Conservation (phyloP, 2,329 filamentous ascomycete species). For the Hymenoscyphus infarciens region DNA sequence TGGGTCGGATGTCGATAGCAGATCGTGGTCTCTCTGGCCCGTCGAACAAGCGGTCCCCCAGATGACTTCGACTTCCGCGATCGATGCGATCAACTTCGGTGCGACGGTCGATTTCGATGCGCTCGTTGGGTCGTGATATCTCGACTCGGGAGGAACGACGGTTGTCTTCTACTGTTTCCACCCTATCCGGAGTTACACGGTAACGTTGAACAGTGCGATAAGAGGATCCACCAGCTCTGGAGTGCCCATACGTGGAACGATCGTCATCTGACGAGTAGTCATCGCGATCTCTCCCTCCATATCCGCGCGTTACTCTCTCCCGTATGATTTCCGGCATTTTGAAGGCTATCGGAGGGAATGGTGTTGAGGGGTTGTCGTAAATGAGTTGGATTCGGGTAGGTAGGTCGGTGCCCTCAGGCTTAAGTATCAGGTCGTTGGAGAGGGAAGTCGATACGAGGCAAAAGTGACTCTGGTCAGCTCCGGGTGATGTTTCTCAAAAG, state of each 20-base stretch:
- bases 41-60: constrained; percentile 9
- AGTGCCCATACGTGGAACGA: constrained; percentile 25
- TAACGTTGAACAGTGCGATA: constrained; percentile 36
- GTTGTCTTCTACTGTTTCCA: constrained; percentile 31
- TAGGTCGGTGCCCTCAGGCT: background rate
- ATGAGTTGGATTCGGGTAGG: background rate
- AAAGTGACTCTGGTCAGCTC: constrained; percentile 7
- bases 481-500: constrained; percentile 7
- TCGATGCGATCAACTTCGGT: constrained; percentile 21
- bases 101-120: constrained; percentile 34
- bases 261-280: constrained; percentile 35
- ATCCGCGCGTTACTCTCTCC: constrained; percentile 23
- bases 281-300: constrained; percentile 26
- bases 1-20: constrained; percentile 27
- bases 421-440: background rate
- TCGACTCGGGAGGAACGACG: constrained; percentile 29
- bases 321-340: constrained; percentile 28
- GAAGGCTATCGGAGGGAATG: constrained; percentile 3
- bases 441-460: background rate
- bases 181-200: constrained; percentile 30
- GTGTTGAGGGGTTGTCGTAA: background rate
- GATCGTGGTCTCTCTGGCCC: constrained; percentile 31
- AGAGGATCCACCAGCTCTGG: constrained; percentile 16
- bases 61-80: background rate
- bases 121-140: constrained; percentile 25